Evolutionary conservation across 2,329 filamentous ascomycete species (phyloP).

Genomic region (Lachnellula willkommii): DNA sequence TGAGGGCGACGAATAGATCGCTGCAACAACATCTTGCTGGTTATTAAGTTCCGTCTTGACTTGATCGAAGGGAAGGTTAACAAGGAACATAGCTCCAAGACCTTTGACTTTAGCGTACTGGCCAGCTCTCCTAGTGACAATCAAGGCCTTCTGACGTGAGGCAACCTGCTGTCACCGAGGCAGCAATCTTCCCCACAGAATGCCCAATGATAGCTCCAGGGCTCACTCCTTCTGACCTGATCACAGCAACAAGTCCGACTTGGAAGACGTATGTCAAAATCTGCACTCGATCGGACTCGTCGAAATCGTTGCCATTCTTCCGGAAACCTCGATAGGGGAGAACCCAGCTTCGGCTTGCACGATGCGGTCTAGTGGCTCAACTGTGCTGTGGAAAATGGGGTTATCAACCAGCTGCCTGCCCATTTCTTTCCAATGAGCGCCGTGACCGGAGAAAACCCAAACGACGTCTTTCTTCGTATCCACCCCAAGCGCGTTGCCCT

Average conservation of each 20-base stretch:
- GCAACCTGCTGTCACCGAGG: conserved; percentile 37
- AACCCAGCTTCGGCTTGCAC: conserved; percentile 12
- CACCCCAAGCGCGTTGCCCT: conserved; percentile 22
- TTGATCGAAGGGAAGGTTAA: conserved; percentile 30
- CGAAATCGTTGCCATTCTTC: conserved; percentile 18
- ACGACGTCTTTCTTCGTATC: conserved; percentile 15
- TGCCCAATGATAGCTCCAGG: conserved; percentile 39
- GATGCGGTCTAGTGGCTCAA: conserved; percentile 3
- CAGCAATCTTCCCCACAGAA: conserved; percentile 43
- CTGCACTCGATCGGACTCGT: conserved; percentile 15
- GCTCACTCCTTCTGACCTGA: conserved; percentile 35
- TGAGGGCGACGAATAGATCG: conserved; percentile 32
- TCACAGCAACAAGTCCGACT: conserved; percentile 37
- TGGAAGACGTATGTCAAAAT: conserved; percentile 38
- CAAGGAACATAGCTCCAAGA: conserved; percentile 28
- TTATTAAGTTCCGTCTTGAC: conserved; percentile 24
- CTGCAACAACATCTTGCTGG: conserved; percentile 28
- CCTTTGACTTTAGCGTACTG: conserved; percentile 14
- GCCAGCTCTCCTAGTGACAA: conserved; percentile 33
- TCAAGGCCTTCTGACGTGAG: conserved; percentile 29
- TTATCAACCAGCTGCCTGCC: conserved; percentile 13
- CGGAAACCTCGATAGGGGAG: conserved; percentile 21
- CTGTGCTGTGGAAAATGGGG: conserved; percentile 4
- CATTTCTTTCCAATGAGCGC: conserved; percentile 20
- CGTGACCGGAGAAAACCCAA: conserved; percentile 20